Evolutionary conservation across 768 basidiomycete genomes (phyloP), one percentile per base, ranked within the genome.

Genomic region (Dacryopinax primogenitus): DNA sequence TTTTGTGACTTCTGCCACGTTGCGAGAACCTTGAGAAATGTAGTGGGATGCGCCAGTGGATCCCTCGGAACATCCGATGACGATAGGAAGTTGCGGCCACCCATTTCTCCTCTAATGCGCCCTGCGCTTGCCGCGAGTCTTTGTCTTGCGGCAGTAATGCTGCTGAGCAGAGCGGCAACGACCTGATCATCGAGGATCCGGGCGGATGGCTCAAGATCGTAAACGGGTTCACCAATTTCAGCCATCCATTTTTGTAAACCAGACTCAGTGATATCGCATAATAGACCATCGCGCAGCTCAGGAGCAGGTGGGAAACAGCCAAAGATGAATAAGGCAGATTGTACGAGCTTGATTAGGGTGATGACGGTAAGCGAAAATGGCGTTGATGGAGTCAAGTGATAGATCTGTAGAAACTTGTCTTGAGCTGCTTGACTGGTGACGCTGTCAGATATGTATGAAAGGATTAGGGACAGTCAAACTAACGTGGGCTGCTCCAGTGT

Each of bases 401-500:
- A 92, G 36, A 83, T 82, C 33, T 83, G 82, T 37, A 84, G 80
- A 77, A 92, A 92, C 41, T 88, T 84, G 66, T 88, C 86, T 71
- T 88, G 88, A 1, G 89, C 89, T 0, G 86, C 79, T 67, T 92
- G 87, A 68, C 87, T 90, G 67, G 67, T 21, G 64, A 45, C 58
- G 23, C 15, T 6, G 18, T 62, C 65, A 65, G 63, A 64, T 23
- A 23, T 64, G 63, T 21, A n/a, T n/a, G 28, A 63, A 62, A 58
- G 36, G 33, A 32, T 62, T 28, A 44, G 47, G 33, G 33, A 7
- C 26, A n/a, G 51, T 32, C 34, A 51, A 6, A 72, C 76, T 63
- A 67, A 83, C 86, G 83, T 85, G 11, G 89, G 86, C 68, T 88
- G 84, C 68, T 90, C 84, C 33, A 92, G 82, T 16, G 87, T 87